phyloP scores from a whole-genome alignment of 1,284 basidiomycete genomes.

The Exobasidium rhododendri region DNA sequence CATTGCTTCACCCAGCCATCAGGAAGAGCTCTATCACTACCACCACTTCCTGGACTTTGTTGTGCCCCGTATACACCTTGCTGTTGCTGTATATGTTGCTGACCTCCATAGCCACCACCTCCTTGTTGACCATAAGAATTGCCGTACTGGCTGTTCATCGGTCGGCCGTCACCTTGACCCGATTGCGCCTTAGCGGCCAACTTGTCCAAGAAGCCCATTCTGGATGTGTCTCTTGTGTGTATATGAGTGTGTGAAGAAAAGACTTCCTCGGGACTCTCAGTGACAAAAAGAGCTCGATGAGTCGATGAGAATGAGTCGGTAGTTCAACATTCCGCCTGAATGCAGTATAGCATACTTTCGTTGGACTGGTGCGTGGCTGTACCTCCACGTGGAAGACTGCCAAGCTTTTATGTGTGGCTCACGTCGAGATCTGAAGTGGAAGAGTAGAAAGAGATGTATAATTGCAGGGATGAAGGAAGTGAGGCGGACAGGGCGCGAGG shows the following conservation, averaged over 20 bases:
- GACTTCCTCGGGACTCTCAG: background rate
- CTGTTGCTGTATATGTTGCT: conserved; percentile 11
- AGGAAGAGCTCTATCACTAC: conserved; percentile 28
- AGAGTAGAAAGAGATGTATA: too few relatives aligned
- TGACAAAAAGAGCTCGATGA: too few relatives aligned
- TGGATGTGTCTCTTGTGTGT: too few relatives aligned
- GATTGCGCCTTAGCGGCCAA: conserved; percentile 35
- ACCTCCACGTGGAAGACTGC: too few relatives aligned
- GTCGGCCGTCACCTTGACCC: conserved; percentile 29
- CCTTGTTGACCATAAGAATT: conserved; percentile 22
- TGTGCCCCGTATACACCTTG: conserved; percentile 2
- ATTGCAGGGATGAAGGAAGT: too few relatives aligned
- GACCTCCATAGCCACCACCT: conserved; percentile 4
- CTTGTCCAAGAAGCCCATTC: conserved; percentile 45
- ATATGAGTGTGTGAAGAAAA: conserved; percentile 1
- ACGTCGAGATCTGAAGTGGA: too few relatives aligned
- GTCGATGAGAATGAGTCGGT: too few relatives aligned
- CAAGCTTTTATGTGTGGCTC: too few relatives aligned
- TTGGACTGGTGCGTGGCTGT: too few relatives aligned
- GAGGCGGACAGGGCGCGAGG: too few relatives aligned
- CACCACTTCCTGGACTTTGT: background rate
- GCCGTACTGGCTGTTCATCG: conserved; percentile 9
- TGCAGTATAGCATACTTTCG: too few relatives aligned
- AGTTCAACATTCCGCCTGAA: too few relatives aligned
- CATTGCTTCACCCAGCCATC: conserved; percentile 49